These are phyloP conservation scores for Pterulicium gracile DNA, from an alignment of 1,284 basidiomycete genomes.

Conservation along the genomic window DNA sequence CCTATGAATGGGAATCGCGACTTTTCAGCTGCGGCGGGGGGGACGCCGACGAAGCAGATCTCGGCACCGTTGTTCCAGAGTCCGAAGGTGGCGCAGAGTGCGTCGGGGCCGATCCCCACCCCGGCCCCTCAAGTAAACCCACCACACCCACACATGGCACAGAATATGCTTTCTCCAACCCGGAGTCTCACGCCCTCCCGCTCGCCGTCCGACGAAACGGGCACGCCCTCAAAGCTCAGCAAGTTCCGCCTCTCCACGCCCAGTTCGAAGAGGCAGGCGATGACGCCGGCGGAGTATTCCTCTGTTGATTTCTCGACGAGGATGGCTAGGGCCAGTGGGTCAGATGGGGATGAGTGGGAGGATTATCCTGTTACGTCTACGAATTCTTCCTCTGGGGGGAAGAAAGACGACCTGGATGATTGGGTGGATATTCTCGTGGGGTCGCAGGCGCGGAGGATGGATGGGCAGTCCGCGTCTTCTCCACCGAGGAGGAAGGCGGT, in stretches of 20 bases:
- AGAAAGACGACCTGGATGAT: slow-evolving; percentile 53
- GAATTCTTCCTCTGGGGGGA: slow-evolving; percentile 22
- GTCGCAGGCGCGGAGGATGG: slow-evolving; percentile 45
- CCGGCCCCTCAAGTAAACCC: slow-evolving; percentile 14
- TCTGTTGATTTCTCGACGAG: slow-evolving; percentile 67
- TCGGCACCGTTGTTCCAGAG: slow-evolving; percentile 7
- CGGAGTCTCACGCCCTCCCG: no score
- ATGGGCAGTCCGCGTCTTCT: slow-evolving; percentile 44
- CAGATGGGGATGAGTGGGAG: slow-evolving; percentile 9
- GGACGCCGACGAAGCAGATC: not conserved
- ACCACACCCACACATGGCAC: no score
- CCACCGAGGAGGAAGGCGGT: slow-evolving; percentile 23
- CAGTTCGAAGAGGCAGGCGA: slow-evolving; percentile 29
- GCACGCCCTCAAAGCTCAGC: slow-evolving; percentile 8
- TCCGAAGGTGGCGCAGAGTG: not conserved
- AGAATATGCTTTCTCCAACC: no score
- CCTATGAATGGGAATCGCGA: no score
- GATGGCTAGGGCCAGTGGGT: slow-evolving; percentile 36
- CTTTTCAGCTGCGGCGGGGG: not conserved
- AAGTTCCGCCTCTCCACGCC: not conserved
- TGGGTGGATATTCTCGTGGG: slow-evolving; percentile 83
- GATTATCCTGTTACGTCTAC: slow-evolving; percentile 5
- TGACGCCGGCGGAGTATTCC: slow-evolving; percentile 56
- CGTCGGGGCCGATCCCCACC: slow-evolving; percentile 15
- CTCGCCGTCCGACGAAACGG: slow-evolving; percentile 17